Percentiles rank a stretch among this genome's conserved stretches.
Conservation (phyloP, 371 early-diverging fungal genomes). For the Apophysomyces sp. region DNA sequence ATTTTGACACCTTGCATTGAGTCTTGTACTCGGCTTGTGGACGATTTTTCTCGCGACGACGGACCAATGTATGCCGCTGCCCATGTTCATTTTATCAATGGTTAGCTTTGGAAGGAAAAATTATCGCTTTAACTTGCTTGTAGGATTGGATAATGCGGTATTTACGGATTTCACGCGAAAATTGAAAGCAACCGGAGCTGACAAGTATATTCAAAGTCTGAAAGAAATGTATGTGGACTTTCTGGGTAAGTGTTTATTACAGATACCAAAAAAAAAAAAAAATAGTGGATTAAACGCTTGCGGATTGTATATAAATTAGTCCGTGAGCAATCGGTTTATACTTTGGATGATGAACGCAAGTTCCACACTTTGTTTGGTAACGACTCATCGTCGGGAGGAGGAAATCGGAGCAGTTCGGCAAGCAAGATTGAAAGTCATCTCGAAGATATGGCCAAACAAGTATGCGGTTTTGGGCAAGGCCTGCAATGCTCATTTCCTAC, state of each 20-base stretch:
- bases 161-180: constrained; percentile 52
- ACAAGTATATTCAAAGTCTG: constrained; percentile 62
- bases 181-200: constrained; percentile 56
- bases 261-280: not conserved
- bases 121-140: not conserved
- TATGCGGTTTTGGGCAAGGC: constrained; percentile 12
- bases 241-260: constrained; percentile 41
- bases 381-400: constrained; percentile 1
- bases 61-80: constrained; percentile 76
- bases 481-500: not conserved
- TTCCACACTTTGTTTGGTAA: constrained; percentile 64
- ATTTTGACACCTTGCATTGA: constrained; percentile 83
- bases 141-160: constrained; percentile 59
- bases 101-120: constrained; percentile 27
- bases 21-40: constrained; percentile 73
- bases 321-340: constrained; percentile 80
- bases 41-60: constrained; percentile 66
- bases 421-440: constrained; percentile 59
- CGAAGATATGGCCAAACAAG: constrained; percentile 68
- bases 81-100: constrained; percentile 79
- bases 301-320: constrained; percentile 52
- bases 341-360: constrained; percentile 68
- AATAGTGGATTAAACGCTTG: not conserved
- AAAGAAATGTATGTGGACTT: constrained; percentile 83
- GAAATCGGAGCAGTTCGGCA: constrained; percentile 29